Evolutionary conservation across 768 basidiomycete genomes (phyloP).

Genomic region (Naematelia aurantialba): DNA sequence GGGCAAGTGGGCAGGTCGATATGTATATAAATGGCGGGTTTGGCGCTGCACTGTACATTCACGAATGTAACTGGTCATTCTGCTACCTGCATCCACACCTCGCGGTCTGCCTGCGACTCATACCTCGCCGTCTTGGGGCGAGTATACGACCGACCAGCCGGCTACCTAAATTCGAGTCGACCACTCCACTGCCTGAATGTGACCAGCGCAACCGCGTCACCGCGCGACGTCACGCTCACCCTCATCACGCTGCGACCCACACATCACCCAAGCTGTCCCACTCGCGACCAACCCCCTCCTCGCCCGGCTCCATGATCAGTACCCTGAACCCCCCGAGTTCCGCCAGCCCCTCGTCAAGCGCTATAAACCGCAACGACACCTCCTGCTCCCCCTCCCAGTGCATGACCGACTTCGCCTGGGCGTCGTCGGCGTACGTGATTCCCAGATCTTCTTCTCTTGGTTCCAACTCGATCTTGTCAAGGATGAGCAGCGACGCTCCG

Average conservation of each 20-base stretch:
- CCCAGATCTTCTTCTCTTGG: slow-evolving; percentile 16
- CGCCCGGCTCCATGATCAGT: slow-evolving; percentile 8
- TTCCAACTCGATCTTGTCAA: slow-evolving; percentile 2
- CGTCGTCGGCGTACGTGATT: slow-evolving; percentile 16
- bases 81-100: too few relatives aligned
- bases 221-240: too few relatives aligned
- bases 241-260: slow-evolving; percentile 13
- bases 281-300: slow-evolving; percentile 21
- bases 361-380: slow-evolving; percentile 29
- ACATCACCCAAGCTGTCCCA: slow-evolving; percentile 38
- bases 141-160: too few relatives aligned
- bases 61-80: too few relatives aligned
- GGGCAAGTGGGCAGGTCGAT: too few relatives aligned
- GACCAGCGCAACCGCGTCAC: too few relatives aligned
- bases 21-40: too few relatives aligned
- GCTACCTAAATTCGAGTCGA: too few relatives aligned
- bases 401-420: slow-evolving; percentile 2
- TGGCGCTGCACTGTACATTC: too few relatives aligned
- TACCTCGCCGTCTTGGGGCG: too few relatives aligned
- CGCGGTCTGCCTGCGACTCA: too few relatives aligned
- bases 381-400: slow-evolving; percentile 28
- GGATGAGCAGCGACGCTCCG: slow-evolving; percentile 7
- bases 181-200: too few relatives aligned
- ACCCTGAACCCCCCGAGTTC: slow-evolving; percentile 33
- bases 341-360: slow-evolving; percentile 26